phyloP scores from a whole-genome alignment of 2,329 filamentous ascomycete genomes.

The Basipetospora chlamydospora region DNA sequence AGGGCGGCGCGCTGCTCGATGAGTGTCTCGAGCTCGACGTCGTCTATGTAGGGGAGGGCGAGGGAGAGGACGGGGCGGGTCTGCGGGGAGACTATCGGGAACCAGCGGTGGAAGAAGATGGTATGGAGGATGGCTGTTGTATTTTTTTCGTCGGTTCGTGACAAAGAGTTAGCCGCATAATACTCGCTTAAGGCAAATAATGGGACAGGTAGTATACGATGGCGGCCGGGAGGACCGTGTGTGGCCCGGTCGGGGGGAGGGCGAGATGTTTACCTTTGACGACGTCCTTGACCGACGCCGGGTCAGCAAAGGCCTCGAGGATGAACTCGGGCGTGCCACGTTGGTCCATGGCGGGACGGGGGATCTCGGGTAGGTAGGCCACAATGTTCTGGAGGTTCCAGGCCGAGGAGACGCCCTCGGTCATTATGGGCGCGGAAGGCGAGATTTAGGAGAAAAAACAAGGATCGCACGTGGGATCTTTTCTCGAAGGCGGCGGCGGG shows the following conservation, averaged over 20 bases:
- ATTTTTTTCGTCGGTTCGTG: too few species aligned
- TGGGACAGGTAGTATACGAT: too few species aligned
- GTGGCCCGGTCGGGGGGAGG: conserved; percentile 7
- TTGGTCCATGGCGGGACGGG: conserved; percentile 26
- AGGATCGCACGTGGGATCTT: too few species aligned
- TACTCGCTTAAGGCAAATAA: too few species aligned
- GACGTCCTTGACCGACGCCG: conserved; percentile 76
- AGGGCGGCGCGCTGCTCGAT: conserved; percentile 77
- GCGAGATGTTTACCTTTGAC: conserved; percentile 55
- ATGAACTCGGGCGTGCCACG: conserved; percentile 68
- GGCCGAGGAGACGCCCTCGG: conserved; percentile 1
- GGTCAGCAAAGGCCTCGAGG: conserved; percentile 86
- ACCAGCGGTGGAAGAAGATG: conserved; percentile 98
- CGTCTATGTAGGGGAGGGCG: conserved; percentile 76
- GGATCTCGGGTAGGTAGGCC: conserved; percentile 3
- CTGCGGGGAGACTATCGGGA: conserved; percentile 68
- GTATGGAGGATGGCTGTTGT: conserved; percentile 73
- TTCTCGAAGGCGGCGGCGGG: too few species aligned
- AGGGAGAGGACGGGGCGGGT: conserved; percentile 84
- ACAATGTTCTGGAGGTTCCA: conserved; percentile 5
- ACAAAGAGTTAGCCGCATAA: too few species aligned
- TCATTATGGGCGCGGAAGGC: not conserved
- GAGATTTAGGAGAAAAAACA: not conserved
- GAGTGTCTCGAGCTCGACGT: conserved; percentile 81
- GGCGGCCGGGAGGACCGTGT: too few species aligned